Conservation (phyloP, 164 flowering plant species). For the Warburgia ugandensis region DNA sequence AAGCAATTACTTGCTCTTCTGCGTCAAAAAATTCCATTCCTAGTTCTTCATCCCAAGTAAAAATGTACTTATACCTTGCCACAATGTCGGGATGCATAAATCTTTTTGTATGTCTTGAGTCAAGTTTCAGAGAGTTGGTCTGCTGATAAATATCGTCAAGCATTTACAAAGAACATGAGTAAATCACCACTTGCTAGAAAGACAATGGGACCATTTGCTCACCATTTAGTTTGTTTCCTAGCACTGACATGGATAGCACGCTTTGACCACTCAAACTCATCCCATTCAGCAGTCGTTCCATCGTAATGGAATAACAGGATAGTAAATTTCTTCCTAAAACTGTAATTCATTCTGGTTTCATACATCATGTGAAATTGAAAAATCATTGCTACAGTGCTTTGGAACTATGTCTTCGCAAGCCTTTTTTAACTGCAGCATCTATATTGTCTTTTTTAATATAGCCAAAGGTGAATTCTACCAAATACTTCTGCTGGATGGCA, state of each 20-base stretch:
- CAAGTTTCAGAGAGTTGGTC: conserved; percentile 6
- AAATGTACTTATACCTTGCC: conserved; percentile 84
- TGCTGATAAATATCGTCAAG: background rate
- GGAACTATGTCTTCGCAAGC: too few species aligned
- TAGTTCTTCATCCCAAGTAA: conserved; percentile 98
- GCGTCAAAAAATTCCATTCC: conserved; percentile 89
- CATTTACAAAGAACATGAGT: background rate
- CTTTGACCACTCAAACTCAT: conserved; percentile 94
- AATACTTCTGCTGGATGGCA: conserved; percentile 60
- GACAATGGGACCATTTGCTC: conserved; percentile 9
- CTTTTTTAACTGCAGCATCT: conserved; percentile 84
- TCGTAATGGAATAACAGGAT: conserved; percentile 88
- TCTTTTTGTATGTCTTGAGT: conserved; percentile 81
- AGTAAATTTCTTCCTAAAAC: conserved; percentile 84
- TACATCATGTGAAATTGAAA: background rate
- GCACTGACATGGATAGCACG: conserved; percentile 77
- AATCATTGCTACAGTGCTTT: background rate
- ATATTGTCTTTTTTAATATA: conserved; percentile 53
- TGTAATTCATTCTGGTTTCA: conserved; percentile 18
- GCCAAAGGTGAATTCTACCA: conserved; percentile 88
- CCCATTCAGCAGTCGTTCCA: conserved; percentile 81
- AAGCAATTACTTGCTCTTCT: conserved; percentile 57
- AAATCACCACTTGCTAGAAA: background rate
- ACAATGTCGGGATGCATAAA: conserved; percentile 97
- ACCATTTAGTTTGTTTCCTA: conserved; percentile 89